Conservation (phyloP, 176 grass and related monocot genomes). For the Cymbopogon citratus region DNA sequence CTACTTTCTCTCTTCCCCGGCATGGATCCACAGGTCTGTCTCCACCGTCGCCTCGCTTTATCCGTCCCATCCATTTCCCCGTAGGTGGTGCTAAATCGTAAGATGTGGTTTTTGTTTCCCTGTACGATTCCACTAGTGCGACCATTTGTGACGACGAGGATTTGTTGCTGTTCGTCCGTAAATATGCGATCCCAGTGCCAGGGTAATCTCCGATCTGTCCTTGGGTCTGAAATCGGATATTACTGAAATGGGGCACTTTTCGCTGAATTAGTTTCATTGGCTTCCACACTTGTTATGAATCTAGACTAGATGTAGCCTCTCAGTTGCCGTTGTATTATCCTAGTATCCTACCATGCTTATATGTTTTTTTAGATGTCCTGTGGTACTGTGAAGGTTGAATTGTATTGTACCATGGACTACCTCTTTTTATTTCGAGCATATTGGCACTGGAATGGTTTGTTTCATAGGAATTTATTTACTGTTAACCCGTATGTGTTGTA, state of each 20-base stretch:
- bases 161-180: background rate
- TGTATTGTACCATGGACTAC: too few relatives aligned
- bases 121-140: background rate
- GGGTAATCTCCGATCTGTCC: background rate
- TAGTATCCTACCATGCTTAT: background rate
- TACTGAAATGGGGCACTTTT: background rate
- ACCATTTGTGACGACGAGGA: background rate
- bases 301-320: background rate
- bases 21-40: constrained; percentile 77
- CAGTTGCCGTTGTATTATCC: background rate
- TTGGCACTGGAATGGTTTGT: background rate
- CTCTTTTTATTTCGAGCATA: background rate
- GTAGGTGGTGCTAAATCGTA: background rate
- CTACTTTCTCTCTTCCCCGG: constrained; percentile 55
- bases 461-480: background rate
- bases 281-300: background rate
- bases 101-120: background rate
- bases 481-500: background rate
- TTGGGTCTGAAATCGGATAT: background rate
- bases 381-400: background rate
- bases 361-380: background rate
- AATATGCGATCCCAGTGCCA: background rate
- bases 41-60: background rate
- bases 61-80: background rate
- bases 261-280: background rate